Base-by-base conservation (phyloP, 805 yeast species). In the Schizosaccharomyces japonicus region DNA sequence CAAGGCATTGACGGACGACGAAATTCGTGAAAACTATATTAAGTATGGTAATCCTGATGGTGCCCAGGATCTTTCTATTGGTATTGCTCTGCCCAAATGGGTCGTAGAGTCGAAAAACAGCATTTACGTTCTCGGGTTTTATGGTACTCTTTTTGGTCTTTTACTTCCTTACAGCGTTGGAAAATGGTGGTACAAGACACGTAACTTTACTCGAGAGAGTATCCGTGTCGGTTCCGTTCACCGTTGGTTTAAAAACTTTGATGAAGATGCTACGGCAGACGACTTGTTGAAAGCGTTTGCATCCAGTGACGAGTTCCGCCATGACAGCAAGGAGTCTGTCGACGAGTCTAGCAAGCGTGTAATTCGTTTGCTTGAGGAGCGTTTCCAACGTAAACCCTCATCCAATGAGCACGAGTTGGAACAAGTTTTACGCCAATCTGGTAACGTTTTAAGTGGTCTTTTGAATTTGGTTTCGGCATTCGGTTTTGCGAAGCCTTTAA, bases 11-110 rank as follows among this genome's bases (percentile, higher is more conserved):
- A 92, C 98, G 11, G 96, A 90, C 62, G 95, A 82, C 54, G 70
- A 68, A 8, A 75, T 81, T 2, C 79, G 75, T 56, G 81, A 80
- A 55, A 90, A 90, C 60, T 84, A 72, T 60, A 66, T 78, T 56
- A 76, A 73, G 55, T 90, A 78, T 57, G 99, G 99, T 46, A 94
- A 92, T 60, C 99, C 99, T 3, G 99, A 90, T 65, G 98, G 98
- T 39, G 94, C 93, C 39, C 94, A 82, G 62, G 81, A 81, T 26
- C 70, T 78, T 17, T 66, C 78, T 19, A 95, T 83, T 60, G 98
- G 98, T 52, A 84, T 90, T 61, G 99, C 96, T 0, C 65, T 90
- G 53, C 99, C 99, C 29, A 76, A 79, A 59, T 83, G 81, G 63
- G 68, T 90, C 51, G 80, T 92, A 28, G 94, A 83, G 53, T 84